These are phyloP conservation scores for Cryptosporidium ubiquitum DNA, from an alignment of 169 alveolate species.

Conservation along the genomic window DNA sequence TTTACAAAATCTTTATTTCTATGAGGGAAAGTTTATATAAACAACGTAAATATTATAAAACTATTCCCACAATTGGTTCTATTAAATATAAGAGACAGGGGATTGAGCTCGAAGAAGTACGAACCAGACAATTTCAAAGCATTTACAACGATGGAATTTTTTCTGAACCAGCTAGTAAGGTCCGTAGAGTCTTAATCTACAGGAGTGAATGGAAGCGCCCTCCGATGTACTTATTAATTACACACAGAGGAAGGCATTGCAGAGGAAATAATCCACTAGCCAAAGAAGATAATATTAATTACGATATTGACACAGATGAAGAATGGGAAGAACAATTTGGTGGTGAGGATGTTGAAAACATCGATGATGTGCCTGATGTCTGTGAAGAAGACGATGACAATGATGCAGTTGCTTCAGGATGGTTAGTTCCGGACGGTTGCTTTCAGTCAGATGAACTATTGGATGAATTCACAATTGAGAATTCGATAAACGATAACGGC, in stretches of 20 bases:
- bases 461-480: slow-evolving; percentile 16
- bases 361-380: slow-evolving; percentile 36
- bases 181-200: slow-evolving; percentile 49
- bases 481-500: neutral
- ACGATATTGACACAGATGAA: slow-evolving; percentile 69
- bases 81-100: slow-evolving; percentile 7
- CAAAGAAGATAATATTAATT: slow-evolving; percentile 48
- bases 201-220: slow-evolving; percentile 74
- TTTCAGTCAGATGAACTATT: slow-evolving; percentile 62
- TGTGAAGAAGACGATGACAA: slow-evolving; percentile 67
- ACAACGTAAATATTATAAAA: slow-evolving; percentile 20
- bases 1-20: slow-evolving; percentile 25
- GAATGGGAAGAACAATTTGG: slow-evolving; percentile 74
- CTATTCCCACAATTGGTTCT: slow-evolving; percentile 60
- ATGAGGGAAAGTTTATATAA: neutral
- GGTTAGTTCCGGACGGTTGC: slow-evolving; percentile 70
- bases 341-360: slow-evolving; percentile 64
- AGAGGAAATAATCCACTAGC: slow-evolving; percentile 56
- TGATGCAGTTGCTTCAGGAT: slow-evolving; percentile 71
- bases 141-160: slow-evolving; percentile 19
- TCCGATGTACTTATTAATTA: slow-evolving; percentile 45
- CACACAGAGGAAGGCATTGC: slow-evolving; percentile 44
- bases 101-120: slow-evolving; percentile 45
- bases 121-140: slow-evolving; percentile 55
- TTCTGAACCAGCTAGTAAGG: neutral